A percentile compares a stretch with the other conserved stretches of the same genome.
Conservation (phyloP, 2,329 filamentous ascomycete genomes). For the Dactylellina cionopaga region DNA sequence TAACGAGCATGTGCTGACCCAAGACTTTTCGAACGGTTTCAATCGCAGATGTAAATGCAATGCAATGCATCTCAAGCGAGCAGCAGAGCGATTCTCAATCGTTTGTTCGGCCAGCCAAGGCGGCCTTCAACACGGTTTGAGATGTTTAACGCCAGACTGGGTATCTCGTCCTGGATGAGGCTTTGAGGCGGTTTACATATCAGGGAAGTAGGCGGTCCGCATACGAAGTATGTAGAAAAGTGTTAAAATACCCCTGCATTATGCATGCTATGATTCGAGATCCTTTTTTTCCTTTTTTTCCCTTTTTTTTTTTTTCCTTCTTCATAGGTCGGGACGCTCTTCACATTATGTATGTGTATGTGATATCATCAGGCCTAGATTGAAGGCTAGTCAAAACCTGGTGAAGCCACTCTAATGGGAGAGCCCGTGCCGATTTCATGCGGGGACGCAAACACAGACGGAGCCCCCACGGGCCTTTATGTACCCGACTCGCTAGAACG, state of each 20-base stretch:
- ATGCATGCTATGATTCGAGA: conserved; percentile 18
- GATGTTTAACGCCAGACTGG: too few relatives aligned
- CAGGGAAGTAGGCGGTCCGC: neutral
- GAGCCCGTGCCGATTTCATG: neutral
- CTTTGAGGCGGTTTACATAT: too few relatives aligned
- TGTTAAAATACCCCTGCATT: conserved; percentile 14
- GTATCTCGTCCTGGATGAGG: neutral
- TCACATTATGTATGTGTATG: neutral
- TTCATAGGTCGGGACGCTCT: too few relatives aligned
- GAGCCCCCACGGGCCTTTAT: conserved; percentile 26
- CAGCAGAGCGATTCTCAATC: neutral
- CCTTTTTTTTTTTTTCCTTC: too few relatives aligned
- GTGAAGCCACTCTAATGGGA: neutral
- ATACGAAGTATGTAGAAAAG: neutral
- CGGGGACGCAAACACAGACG: conserved; percentile 17
- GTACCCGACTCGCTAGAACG: conserved; percentile 28
- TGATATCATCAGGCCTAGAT: conserved; percentile 28
- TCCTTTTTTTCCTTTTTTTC: too few relatives aligned
- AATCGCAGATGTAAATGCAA: conserved; percentile 37
- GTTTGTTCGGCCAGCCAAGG: neutral
- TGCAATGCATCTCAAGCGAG: conserved; percentile 47
- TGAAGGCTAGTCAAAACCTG: neutral
- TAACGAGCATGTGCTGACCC: neutral
- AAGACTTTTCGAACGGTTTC: conserved; percentile 12
- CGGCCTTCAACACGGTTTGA: neutral